phyloP scores from a whole-genome alignment of 108 stramenopile species.

The Asterionellopsis glacialis region DNA sequence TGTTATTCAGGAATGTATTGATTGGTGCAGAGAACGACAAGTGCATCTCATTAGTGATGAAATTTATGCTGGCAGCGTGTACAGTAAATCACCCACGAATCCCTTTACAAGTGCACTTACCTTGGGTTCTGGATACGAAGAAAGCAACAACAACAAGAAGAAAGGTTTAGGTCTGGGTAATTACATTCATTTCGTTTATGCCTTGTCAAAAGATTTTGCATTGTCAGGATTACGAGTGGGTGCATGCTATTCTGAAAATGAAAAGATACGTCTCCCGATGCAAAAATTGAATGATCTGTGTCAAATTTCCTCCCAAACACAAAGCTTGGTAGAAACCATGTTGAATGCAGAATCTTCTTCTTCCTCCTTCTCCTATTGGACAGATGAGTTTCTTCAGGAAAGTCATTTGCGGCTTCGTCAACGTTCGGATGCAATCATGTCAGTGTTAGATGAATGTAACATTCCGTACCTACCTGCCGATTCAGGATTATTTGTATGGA shows the following conservation, averaged over 20 bases:
- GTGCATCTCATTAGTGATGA: slow-evolving; percentile 86
- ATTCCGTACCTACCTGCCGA: slow-evolving; percentile 65
- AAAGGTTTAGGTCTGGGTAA: slow-evolving; percentile 59
- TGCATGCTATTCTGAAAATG: slow-evolving; percentile 73
- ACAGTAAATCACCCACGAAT: slow-evolving; percentile 26
- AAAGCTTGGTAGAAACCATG: slow-evolving; percentile 67
- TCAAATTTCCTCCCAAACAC: slow-evolving; percentile 74
- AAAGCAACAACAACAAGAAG: neutral
- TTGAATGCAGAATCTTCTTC: neutral
- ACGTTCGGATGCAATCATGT: slow-evolving; percentile 48
- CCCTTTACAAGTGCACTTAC: slow-evolving; percentile 59
- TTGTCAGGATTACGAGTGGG: slow-evolving; percentile 82
- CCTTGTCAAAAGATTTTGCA: slow-evolving; percentile 87
- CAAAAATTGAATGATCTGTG: slow-evolving; percentile 86
- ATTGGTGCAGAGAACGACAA: slow-evolving; percentile 68
- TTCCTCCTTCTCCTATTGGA: slow-evolving; percentile 26
- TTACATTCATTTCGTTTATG: slow-evolving; percentile 77
- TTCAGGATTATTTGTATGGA: slow-evolving; percentile 81
- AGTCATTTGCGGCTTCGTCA: slow-evolving; percentile 47
- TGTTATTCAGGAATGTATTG: slow-evolving; percentile 65
- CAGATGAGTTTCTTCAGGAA: slow-evolving; percentile 41
- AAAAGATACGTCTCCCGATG: slow-evolving; percentile 58
- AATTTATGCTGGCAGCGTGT: slow-evolving; percentile 84
- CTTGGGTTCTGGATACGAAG: slow-evolving; percentile 30
- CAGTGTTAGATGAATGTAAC: slow-evolving; percentile 44